A percentile compares a stretch with the other conserved stretches of the same genome.
These are phyloP conservation scores for Neurospora tetraspora DNA, from an alignment of 495 filamentous ascomycete species.

Conservation along the genomic window DNA sequence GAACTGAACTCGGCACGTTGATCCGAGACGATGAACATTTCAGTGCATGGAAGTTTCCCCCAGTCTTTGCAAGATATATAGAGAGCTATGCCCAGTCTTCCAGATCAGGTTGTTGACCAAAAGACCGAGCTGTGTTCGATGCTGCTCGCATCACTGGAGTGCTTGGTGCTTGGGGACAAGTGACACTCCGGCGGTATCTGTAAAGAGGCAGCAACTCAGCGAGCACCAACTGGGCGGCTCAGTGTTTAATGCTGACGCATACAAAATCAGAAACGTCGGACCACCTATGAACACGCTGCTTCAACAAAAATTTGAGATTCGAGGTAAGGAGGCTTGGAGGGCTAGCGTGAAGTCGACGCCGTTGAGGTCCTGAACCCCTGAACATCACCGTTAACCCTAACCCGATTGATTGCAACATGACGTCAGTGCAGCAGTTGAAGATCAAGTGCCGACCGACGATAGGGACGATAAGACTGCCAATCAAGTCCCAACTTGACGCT, in stretches of 20 bases:
- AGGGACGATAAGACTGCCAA: not conserved
- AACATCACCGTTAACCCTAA: not conserved
- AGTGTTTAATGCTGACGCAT: not conserved
- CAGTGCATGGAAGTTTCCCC: not conserved
- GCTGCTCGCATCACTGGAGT: not conserved
- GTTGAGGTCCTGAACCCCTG: not conserved
- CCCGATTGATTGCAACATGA: not conserved
- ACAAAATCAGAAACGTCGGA: not conserved
- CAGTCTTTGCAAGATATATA: not conserved
- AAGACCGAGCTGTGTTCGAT: not conserved
- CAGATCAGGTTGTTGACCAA: not conserved
- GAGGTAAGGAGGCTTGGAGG: not conserved
- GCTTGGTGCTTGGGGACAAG: not conserved
- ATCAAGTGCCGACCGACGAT: not conserved
- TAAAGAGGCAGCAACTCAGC: not conserved
- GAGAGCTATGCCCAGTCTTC: not conserved
- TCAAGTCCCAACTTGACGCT: not conserved
- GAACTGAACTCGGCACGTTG: not conserved
- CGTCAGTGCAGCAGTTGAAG: not conserved
- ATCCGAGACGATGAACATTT: not conserved
- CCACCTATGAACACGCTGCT: not conserved
- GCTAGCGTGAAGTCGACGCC: not conserved
- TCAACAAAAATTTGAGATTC: not conserved
- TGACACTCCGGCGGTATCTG: not conserved
- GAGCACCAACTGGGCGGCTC: not conserved